These are phyloP conservation scores for Leccinellum rugosiceps DNA, from an alignment of 768 basidiomycete genomes.

Conservation along the genomic window DNA sequence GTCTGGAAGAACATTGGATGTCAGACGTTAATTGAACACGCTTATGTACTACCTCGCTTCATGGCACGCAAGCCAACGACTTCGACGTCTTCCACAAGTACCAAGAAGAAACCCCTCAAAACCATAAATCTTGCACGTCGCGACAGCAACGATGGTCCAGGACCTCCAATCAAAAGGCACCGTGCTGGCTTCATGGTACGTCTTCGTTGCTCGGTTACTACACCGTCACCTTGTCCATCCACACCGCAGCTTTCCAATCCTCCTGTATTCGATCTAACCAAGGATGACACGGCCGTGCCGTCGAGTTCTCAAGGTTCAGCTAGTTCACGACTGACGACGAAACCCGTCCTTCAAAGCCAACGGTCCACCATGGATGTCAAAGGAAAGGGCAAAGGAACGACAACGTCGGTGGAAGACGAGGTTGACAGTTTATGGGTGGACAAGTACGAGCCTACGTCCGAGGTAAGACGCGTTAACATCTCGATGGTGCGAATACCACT, in stretches of 20 bases:
- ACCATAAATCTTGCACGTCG: conserved; percentile 20
- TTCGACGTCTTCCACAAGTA: conserved; percentile 7
- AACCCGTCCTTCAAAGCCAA: neutral
- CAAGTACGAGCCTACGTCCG: conserved; percentile 56
- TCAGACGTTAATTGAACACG: too few species aligned
- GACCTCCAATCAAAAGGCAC: conserved; percentile 22
- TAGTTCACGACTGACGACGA: neutral
- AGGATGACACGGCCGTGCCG: conserved; percentile 6
- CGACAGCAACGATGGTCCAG: conserved; percentile 9
- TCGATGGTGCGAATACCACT: neutral
- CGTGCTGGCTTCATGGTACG: conserved; percentile 12
- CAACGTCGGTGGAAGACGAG: conserved; percentile 4
- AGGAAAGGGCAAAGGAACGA: conserved; percentile 21
- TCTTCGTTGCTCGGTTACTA: neutral
- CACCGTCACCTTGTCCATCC: neutral
- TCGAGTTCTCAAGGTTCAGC: conserved; percentile 6
- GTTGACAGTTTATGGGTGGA: conserved; percentile 59
- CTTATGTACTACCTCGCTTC: too few species aligned
- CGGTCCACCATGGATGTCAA: conserved; percentile 14
- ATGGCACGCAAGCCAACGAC: conserved; percentile 21
- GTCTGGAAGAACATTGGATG: too few species aligned
- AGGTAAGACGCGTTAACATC: conserved; percentile 37
- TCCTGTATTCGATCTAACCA: conserved; percentile 22
- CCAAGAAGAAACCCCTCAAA: conserved; percentile 18
- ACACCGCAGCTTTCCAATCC: conserved; percentile 17